Base-by-base conservation (phyloP, 805 yeast genomes). In the Teunomyces cretensis region DNA sequence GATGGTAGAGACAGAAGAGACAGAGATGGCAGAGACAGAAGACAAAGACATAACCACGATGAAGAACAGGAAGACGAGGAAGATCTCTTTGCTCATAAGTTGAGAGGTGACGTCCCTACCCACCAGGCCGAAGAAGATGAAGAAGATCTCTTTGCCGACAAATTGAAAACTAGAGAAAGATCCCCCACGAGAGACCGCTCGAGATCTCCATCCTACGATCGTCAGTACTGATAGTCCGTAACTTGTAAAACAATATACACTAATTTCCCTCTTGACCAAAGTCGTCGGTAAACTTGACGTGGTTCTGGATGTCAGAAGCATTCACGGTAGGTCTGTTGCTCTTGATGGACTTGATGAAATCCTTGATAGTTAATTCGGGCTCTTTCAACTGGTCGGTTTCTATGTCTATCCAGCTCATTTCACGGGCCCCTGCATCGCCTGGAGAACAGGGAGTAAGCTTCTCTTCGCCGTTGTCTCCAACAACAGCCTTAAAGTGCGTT, bases 251-350 rank as follows among this genome's bases (percentile, higher is more conserved):
- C 17, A 31, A 31, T 31, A 31, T n/a, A 8, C 17, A 16, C 58
- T 65, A 88, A 57, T 88, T 89, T 37, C 99, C 99, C 66, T 94
- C 99, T 57, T 92, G 96, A 31, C 99, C 99, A 62, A 94, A 94
- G 67, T 94, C 99, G 36, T 77, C 79, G 0, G 99, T 94, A 61
- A 94, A 94, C 52, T 88, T 86, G 39, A 81, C 81, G 65, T 92
- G 97, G 59, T 84, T 85, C 48, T 72, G 76, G 48, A 94, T 78
- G 63, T 94, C 99, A 9, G 78, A 79, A 37, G 79, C 84, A 60
- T 94, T 94, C 30, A 94, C 98, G 0, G 99, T 94, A 13, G 99
- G 99, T 61, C 97, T 79, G 44, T 96, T 88, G 27, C 84, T 81
- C 65, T 88, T 88, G 45, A 94, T 83, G 1, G 97, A 96, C 67